Conservation (phyloP, 805 yeast species). For the Sugiyamaella mastotermitis region DNA sequence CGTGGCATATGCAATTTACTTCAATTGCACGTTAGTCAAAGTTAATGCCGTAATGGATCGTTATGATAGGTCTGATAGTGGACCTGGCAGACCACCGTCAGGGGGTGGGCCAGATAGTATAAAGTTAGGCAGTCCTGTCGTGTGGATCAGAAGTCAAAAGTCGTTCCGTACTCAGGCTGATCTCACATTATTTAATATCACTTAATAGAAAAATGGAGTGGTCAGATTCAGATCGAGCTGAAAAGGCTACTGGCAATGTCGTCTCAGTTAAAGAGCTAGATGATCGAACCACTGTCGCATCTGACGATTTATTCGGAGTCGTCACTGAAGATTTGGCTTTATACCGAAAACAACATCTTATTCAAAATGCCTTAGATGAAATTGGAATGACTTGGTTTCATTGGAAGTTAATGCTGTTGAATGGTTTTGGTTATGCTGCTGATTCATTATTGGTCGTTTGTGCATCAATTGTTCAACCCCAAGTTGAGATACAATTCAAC, state of each 20-base stretch:
- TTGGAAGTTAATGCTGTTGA: slow-evolving; percentile 40
- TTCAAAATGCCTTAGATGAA: slow-evolving; percentile 51
- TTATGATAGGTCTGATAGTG: too few relatives aligned
- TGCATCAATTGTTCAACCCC: slow-evolving; percentile 41
- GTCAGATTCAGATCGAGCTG: too few relatives aligned
- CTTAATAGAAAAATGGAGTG: too few relatives aligned
- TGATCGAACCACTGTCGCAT: neutral
- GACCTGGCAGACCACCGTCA: too few relatives aligned
- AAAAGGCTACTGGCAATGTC: neutral
- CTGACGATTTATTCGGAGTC: slow-evolving; percentile 3
- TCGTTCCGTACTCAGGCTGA: too few relatives aligned
- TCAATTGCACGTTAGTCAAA: too few relatives aligned
- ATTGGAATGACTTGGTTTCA: slow-evolving; percentile 56
- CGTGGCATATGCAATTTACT: too few relatives aligned
- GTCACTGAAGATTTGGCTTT: slow-evolving; percentile 8
- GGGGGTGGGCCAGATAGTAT: too few relatives aligned
- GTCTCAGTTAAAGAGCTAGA: neutral
- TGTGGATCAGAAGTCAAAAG: too few relatives aligned
- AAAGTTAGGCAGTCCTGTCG: too few relatives aligned
- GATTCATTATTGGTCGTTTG: slow-evolving; percentile 46
- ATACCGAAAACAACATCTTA: slow-evolving; percentile 22
- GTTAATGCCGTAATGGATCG: too few relatives aligned
- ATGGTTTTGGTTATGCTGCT: slow-evolving; percentile 51
- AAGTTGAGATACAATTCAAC: slow-evolving; percentile 41
- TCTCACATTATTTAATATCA: too few relatives aligned